These are phyloP conservation scores for Nicotiana attenuata DNA, from an alignment of 257 asterid species.

Conservation along the genomic window DNA sequence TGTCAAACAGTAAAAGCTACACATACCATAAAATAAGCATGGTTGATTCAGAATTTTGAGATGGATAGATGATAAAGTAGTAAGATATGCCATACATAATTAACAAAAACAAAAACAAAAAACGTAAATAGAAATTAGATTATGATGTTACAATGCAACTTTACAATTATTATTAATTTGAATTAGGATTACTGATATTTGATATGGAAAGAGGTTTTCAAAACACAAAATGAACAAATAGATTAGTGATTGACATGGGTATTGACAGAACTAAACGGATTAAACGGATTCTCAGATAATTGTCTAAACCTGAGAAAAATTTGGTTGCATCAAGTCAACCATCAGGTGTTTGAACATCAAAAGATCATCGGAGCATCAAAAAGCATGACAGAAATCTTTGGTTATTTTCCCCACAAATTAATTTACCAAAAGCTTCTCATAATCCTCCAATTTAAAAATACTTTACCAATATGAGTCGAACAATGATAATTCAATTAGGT, in stretches of 20 bases:
- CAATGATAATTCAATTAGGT: not conserved
- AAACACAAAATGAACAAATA: not conserved
- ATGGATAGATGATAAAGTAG: not conserved
- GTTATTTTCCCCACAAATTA: not conserved
- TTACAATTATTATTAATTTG: not conserved
- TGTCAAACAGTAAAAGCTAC: not conserved
- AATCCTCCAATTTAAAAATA: not conserved
- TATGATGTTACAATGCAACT: too few species aligned
- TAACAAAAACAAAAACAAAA: too few species aligned
- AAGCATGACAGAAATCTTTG: not conserved
- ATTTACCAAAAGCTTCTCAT: not conserved
- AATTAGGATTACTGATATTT: not conserved
- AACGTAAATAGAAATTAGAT: not conserved
- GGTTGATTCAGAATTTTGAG: not conserved
- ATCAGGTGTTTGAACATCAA: not conserved
- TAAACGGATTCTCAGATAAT: not conserved
- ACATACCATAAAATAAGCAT: not conserved
- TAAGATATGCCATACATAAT: not conserved
- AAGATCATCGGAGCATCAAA: not conserved
- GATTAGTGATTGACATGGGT: not conserved
- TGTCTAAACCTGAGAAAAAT: not conserved
- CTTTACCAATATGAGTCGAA: not conserved
- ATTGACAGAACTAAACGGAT: not conserved
- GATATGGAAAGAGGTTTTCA: not conserved
- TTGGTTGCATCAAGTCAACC: not conserved